Evolutionary conservation across 1,284 basidiomycete genomes (phyloP).

Genomic region (Puccinia sorghi): DNA sequence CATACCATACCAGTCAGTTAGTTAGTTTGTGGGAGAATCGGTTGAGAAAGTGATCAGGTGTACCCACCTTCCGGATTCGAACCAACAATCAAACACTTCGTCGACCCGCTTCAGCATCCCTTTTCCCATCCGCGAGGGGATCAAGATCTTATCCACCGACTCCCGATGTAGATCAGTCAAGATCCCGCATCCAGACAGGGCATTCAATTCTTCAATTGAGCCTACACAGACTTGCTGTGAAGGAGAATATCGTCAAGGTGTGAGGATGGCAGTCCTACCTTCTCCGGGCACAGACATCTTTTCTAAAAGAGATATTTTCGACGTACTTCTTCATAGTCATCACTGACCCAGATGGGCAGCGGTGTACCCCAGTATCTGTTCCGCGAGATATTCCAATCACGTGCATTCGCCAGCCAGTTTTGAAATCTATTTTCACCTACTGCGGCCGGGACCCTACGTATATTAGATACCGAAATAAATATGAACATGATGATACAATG

Average conservation of each 20-base stretch:
- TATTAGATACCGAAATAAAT: not conserved
- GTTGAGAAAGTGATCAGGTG: not conserved
- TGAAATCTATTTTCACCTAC: slow-evolving; percentile 93
- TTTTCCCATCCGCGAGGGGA: slow-evolving; percentile 87
- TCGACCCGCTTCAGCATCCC: slow-evolving; percentile 83
- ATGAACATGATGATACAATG: not conserved
- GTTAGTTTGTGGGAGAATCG: not conserved
- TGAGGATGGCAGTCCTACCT: too few species aligned
- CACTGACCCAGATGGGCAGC: slow-evolving; percentile 92
- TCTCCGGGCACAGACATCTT: not conserved
- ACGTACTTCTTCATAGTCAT: slow-evolving; percentile 82
- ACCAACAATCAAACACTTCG: slow-evolving; percentile 99
- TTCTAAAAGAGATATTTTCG: not conserved
- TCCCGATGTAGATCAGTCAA: slow-evolving; percentile 94
- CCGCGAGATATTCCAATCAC: slow-evolving; percentile 98
- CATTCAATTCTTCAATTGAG: slow-evolving; percentile 85
- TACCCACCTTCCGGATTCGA: slow-evolving; percentile 90
- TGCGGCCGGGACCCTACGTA: slow-evolving; percentile 76
- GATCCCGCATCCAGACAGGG: slow-evolving; percentile 77
- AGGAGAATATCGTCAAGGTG: not conserved
- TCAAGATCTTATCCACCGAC: slow-evolving; percentile 92
- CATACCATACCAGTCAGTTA: slow-evolving; percentile 8
- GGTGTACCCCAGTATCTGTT: slow-evolving; percentile 99
- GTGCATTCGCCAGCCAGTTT: slow-evolving; percentile 94
- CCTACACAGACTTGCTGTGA: slow-evolving; percentile 77